Percentiles rank a stretch among this genome's conserved stretches.
Evolutionary conservation across 2,329 filamentous ascomycete species (phyloP).

Genomic region (Aurifilum marmelostoma): DNA sequence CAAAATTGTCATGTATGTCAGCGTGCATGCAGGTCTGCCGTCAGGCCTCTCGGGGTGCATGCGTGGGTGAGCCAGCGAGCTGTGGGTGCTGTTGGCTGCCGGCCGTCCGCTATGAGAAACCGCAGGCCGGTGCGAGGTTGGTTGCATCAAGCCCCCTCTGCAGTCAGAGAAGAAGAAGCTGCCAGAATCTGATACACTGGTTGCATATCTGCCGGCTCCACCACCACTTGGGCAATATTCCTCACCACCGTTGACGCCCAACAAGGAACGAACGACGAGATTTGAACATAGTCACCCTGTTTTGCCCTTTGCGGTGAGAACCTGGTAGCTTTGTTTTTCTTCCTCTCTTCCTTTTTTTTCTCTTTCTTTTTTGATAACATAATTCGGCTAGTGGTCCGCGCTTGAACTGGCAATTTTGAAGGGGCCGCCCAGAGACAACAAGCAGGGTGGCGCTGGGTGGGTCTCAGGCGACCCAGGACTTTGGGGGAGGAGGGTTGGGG

Average conservation of each 20-base stretch:
- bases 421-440: neutral
- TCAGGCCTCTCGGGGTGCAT: neutral
- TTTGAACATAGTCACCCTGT: neutral
- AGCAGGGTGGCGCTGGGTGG: neutral
- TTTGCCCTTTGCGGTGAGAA: neutral
- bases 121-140: neutral
- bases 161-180: conserved; percentile 6
- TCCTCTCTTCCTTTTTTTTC: neutral
- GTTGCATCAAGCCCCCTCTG: neutral
- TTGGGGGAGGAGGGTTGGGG: neutral
- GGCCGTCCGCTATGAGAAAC: neutral
- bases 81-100: neutral
- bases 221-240: conserved; percentile 6
- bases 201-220: conserved; percentile 18
- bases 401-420: conserved; percentile 4
- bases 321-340: neutral
- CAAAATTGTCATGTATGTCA: neutral
- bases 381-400: conserved; percentile 1
- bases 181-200: conserved; percentile 17
- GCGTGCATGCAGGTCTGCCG: conserved; percentile 3
- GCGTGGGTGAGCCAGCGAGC: neutral
- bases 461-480: neutral
- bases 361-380: neutral
- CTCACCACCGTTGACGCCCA: conserved; percentile 4
- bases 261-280: conserved; percentile 1